Evolutionary conservation across 176 grass and related monocot genomes (phyloP).

Genomic region (Puya raimondii): DNA sequence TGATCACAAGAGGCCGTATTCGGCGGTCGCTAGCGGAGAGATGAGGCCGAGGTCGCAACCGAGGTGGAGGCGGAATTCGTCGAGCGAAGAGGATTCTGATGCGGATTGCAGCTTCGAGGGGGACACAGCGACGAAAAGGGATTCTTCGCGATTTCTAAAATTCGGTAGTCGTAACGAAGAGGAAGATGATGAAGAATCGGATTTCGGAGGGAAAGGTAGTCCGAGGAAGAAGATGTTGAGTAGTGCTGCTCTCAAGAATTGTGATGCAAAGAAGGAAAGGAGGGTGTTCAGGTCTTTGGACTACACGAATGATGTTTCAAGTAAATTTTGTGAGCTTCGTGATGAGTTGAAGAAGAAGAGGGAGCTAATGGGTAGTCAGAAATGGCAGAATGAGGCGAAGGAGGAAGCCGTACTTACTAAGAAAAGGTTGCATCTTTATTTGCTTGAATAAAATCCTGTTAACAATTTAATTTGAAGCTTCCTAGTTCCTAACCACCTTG

Average conservation of each 20-base stretch:
- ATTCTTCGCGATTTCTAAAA: conserved; percentile 26
- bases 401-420: conserved; percentile 55
- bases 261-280: conserved; percentile 59
- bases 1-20: conserved; percentile 33
- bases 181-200: conserved; percentile 21
- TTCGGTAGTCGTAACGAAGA: conserved; percentile 29
- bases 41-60: conserved; percentile 5
- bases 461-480: conserved; percentile 5
- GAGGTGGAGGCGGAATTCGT: conserved; percentile 48
- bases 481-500: neutral
- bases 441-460: neutral
- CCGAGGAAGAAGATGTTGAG: conserved; percentile 54
- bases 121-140: neutral
- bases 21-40: neutral
- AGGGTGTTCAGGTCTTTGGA: conserved; percentile 34
- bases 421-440: conserved; percentile 42
- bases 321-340: conserved; percentile 50
- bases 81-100: conserved; percentile 17
- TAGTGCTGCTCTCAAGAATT: conserved; percentile 58
- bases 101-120: neutral
- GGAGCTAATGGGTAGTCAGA: conserved; percentile 30
- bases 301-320: conserved; percentile 24
- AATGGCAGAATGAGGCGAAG: conserved; percentile 30
- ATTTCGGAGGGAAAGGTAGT: conserved; percentile 5
- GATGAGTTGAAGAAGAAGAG: conserved; percentile 57